A percentile compares a stretch with the other conserved stretches of the same genome.
phyloP scores from a whole-genome alignment of 495 filamentous ascomycete genomes.

The Rusavskia elegans region DNA sequence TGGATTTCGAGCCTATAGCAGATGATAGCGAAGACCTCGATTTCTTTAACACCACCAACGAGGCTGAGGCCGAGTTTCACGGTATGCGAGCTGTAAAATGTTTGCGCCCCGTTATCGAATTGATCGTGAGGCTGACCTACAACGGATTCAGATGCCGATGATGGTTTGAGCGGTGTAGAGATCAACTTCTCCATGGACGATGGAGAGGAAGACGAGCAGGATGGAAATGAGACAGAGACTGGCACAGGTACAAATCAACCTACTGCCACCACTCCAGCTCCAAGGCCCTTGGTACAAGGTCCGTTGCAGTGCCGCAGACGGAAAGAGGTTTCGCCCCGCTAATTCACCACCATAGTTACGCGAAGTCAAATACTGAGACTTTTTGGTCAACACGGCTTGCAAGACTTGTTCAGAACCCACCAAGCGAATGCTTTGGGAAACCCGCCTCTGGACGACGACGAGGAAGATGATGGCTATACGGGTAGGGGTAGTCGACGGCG shows the following conservation, averaged over 20 bases:
- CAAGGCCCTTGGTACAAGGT: constrained; percentile 9
- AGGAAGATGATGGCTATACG: constrained; percentile 17
- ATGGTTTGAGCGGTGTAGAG: constrained; percentile 23
- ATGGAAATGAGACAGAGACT: constrained; percentile 21
- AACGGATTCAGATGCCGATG: constrained; percentile 7
- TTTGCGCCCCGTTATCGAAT: background rate
- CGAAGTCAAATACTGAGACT: constrained; percentile 22
- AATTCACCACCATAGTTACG: background rate
- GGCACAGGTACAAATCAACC: constrained; percentile 17
- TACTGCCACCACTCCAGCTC: background rate
- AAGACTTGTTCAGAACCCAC: constrained; percentile 19
- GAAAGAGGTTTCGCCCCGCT: background rate
- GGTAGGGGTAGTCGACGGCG: constrained; percentile 14
- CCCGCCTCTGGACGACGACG: constrained; percentile 24
- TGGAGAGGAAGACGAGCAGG: constrained; percentile 26
- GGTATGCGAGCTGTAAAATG: constrained; percentile 9
- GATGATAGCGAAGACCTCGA: constrained; percentile 24
- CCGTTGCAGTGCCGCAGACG: background rate
- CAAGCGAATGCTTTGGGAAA: constrained; percentile 15
- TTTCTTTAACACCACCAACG: constrained; percentile 16
- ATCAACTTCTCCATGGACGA: constrained; percentile 31
- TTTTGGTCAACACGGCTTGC: constrained; percentile 21
- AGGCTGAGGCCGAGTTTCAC: constrained; percentile 29
- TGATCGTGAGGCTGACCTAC: background rate
- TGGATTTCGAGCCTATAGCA: constrained; percentile 26